A percentile compares a stretch with the other conserved stretches of the same genome.
Evolutionary conservation across 1,139 yeast genomes (phyloP).

Genomic region (Candida sojae): DNA sequence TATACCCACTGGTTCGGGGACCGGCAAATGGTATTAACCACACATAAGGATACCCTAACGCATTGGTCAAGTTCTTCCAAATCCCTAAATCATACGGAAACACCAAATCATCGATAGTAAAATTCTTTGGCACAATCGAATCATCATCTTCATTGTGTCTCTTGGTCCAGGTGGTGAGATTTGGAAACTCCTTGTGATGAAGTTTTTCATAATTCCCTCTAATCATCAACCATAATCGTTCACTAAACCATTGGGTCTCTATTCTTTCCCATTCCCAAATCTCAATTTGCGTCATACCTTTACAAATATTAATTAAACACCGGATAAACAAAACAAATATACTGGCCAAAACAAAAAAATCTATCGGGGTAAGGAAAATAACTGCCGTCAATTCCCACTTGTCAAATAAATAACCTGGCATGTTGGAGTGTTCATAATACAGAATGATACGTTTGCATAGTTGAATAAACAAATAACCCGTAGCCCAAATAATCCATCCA

Average conservation of each 20-base stretch:
- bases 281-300: conserved; percentile 91
- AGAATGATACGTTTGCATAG: conserved; percentile 40
- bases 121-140: conserved; percentile 27
- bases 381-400: conserved; percentile 57
- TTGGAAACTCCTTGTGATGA: conserved; percentile 47
- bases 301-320: conserved; percentile 54
- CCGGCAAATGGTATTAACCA: conserved; percentile 74
- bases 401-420: conserved; percentile 62
- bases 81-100: conserved; percentile 85
- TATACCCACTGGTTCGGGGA: conserved; percentile 47
- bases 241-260: conserved; percentile 60
- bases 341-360: conserved; percentile 59
- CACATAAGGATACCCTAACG: conserved; percentile 59
- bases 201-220: conserved; percentile 45
- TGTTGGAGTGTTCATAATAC: conserved; percentile 53
- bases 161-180: conserved; percentile 49
- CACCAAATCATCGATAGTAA: conserved; percentile 57
- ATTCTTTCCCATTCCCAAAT: conserved; percentile 89
- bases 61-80: conserved; percentile 49
- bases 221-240: conserved; percentile 53
- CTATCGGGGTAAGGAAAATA: conserved; percentile 55
- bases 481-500: conserved; percentile 61
- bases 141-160: conserved; percentile 10
- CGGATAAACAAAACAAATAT: conserved; percentile 61
- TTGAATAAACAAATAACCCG: conserved; percentile 49